Evolutionary conservation across 177 flowering plant genomes (phyloP).

Genomic region (Telopea speciosissima): DNA sequence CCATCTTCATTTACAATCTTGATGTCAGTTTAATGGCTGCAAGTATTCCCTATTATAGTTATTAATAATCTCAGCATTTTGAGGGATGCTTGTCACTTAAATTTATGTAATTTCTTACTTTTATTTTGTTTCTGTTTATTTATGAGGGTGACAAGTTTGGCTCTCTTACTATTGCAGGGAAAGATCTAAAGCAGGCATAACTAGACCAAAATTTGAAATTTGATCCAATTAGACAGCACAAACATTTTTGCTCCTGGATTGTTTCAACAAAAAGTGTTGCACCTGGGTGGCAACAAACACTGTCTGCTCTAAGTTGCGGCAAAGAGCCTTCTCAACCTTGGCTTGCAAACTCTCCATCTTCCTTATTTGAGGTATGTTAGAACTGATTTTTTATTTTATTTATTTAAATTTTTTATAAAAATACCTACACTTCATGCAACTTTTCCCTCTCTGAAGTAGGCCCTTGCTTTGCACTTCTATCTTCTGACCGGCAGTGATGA

Average conservation of each 20-base stretch:
- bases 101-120: no score
- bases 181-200: slow-evolving; percentile 17
- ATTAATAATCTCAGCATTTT: no score
- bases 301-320: slow-evolving; percentile 51
- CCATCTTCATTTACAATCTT: no score
- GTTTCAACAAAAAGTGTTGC: slow-evolving; percentile 33
- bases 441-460: not conserved
- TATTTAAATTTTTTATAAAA: not conserved
- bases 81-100: no score
- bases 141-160: not conserved
- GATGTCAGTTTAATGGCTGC: no score
- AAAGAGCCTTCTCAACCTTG: slow-evolving; percentile 31
- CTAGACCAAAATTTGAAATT: slow-evolving; percentile 41
- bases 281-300: slow-evolving; percentile 79
- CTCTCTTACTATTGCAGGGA: slow-evolving; percentile 28
- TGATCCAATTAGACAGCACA: slow-evolving; percentile 84
- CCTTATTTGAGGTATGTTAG: slow-evolving; percentile 47
- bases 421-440: not conserved
- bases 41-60: no score
- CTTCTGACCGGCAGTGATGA: slow-evolving; percentile 66
- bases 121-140: not conserved
- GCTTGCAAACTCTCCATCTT: slow-evolving; percentile 14
- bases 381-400: not conserved
- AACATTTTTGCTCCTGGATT: slow-evolving; percentile 96
- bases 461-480: not conserved